These are phyloP conservation scores for Aspergillus fijiensis DNA, from an alignment of 2,329 filamentous ascomycete genomes.

Conservation along the genomic window DNA sequence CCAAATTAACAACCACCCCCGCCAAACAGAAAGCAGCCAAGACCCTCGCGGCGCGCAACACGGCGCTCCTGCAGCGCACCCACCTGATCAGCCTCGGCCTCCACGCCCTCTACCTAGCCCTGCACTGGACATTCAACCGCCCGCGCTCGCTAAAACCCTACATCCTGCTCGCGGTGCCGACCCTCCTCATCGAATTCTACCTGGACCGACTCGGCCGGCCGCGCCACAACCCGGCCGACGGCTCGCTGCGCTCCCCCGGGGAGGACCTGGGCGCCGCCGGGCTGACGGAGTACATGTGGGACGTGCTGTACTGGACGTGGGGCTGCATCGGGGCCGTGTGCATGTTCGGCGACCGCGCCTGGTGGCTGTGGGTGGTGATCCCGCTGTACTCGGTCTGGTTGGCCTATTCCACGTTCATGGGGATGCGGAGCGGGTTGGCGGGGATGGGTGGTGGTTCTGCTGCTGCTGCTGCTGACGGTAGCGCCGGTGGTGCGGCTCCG, in stretches of 20 bases:
- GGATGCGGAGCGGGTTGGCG: slow-evolving; percentile 46
- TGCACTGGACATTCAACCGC: slow-evolving; percentile 65
- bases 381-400: slow-evolving; percentile 51
- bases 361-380: slow-evolving; percentile 60
- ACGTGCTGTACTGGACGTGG: slow-evolving; percentile 94
- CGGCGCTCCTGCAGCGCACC: slow-evolving; percentile 72
- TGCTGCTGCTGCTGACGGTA: slow-evolving; percentile 24
- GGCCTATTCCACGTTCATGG: slow-evolving; percentile 48
- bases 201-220: slow-evolving; percentile 84
- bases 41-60: slow-evolving; percentile 74
- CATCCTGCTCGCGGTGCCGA: slow-evolving; percentile 68
- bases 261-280: slow-evolving; percentile 86
- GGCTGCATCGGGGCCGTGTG: slow-evolving; percentile 69
- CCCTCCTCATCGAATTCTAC: slow-evolving; percentile 76
- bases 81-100: slow-evolving; percentile 72
- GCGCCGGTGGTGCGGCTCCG: slow-evolving; percentile 18
- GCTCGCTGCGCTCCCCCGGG: slow-evolving; percentile 70
- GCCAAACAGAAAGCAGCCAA: slow-evolving; percentile 50
- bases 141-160: slow-evolving; percentile 66
- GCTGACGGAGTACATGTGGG: slow-evolving; percentile 97
- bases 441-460: slow-evolving; percentile 41
- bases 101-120: slow-evolving; percentile 72
- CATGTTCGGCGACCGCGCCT: slow-evolving; percentile 77
- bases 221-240: slow-evolving; percentile 62
- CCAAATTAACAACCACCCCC: slow-evolving; percentile 8